Base-by-base conservation (phyloP, 1,139 yeast genomes). In the Nakaseomyces delphensis region DNA sequence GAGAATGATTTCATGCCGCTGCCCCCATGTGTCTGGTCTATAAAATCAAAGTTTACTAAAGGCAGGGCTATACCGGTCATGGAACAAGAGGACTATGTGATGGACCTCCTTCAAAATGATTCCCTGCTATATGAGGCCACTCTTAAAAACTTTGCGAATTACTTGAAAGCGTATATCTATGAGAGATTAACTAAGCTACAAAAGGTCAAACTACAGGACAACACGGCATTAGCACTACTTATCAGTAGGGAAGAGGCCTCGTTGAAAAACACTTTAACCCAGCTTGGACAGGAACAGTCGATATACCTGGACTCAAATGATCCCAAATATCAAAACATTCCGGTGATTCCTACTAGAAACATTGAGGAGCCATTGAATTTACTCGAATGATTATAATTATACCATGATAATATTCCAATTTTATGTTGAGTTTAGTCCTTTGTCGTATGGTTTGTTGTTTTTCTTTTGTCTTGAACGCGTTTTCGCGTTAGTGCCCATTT, bases 1-100 rank as follows among this genome's bases (percentile, higher is more conserved):
- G 8, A 18, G 4, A 36, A 36, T 13, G 31, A 36, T 25, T 25
- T 14, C 31, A 36, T 36, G 31, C 31, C 39, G 3, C 19, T 36
- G 15, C 39, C 31, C 16, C 31, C 39, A 7, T 24, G 30, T 25
- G 31, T 27, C 4, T 24, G 31, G 31, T 19, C 39, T 14, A 19
- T 36, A 4, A 27, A 36, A n/a, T 4, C 20, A 4, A 24, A 16
- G 13, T 36, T 27, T 13, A 1, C 18, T 6, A 15, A n/a, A 3
- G 39, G 15, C 4, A 36, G 6, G 18, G 25, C 14, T 11, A 3
- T 14, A 4, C 4, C 19, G 4, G 39, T n/a, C 1, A 13, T 8
- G n/a, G 31, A 36, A 13, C 31, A 14, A 10, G 37, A 33, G 11
- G 27, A 20, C 11, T 20, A 13, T n/a, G 11, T 33, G 10, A 6